Base-by-base conservation (phyloP, 2,329 filamentous ascomycete genomes). In the Fusarium chuoi region DNA sequence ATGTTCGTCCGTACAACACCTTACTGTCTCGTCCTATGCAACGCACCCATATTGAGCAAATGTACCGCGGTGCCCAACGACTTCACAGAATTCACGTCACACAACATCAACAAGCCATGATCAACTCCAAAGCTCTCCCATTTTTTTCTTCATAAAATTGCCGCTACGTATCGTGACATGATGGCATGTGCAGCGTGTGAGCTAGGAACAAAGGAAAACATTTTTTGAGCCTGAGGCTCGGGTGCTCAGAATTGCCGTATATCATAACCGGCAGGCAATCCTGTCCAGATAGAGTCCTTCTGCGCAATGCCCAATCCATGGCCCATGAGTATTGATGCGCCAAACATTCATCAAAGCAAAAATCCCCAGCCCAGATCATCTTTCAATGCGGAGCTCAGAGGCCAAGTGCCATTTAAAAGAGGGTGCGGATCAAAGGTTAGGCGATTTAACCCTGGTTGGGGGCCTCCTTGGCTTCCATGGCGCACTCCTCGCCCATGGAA, bases 401-500 rank as follows among this genome's bases (percentile, higher is more conserved):
- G 73, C 74, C 75, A 79, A 65, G 75, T 74, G 72, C 75, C 78
- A 75, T 68, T 69, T 62, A 66, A 74, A 70, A 71, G 65, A 60
- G 76, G 72, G 71, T 75, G 76, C 70, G 70, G 63, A 70, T 65
- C 49, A 66, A 62, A 68, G 64, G 58, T 63, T 59, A 71, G 59
- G 52, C 65, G 46, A 57, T 73, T 80, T 81, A 82, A 65, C 69
- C 64, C 70, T 77, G 73, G 70, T 78, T 79, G 84, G 93, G 91
- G 85, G 94, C 94, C 88, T 98, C 95, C 92, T 98, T 98, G 87
- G 92, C 93, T 83, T 98, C 95, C 84, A 98, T 92, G 82, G 92
- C 93, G 80, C 89, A 87, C 90, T 98, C 94, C 88, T 99, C 96
- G 83, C 94, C 94, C 96, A 99, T 99, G 84, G 96, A 91, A 81